Conservation (phyloP, 129 eudicot genomes). For the Flaveria robusta region DNA sequence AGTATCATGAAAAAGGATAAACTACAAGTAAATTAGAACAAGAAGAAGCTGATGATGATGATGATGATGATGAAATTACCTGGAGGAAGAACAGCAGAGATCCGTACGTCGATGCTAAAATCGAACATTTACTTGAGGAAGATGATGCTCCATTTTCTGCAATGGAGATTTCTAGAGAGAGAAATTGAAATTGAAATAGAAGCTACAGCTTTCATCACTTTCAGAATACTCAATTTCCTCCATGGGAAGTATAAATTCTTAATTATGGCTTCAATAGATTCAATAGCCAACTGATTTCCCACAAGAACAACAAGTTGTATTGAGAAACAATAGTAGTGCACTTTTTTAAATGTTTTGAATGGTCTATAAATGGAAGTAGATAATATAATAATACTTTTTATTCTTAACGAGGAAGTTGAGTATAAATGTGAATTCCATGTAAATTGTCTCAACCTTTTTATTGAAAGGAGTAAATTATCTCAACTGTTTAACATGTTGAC, state of each 20-base stretch:
- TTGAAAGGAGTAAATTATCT: too few relatives aligned
- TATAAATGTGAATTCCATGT: not conserved
- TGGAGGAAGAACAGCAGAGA: constrained; percentile 26
- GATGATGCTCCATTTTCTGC: constrained; percentile 15
- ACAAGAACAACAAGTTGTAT: not conserved
- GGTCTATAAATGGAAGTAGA: not conserved
- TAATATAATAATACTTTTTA: not conserved
- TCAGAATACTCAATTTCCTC: not conserved
- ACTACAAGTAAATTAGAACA: constrained; percentile 1
- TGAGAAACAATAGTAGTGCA: not conserved
- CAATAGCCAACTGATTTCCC: not conserved
- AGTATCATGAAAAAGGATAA: constrained; percentile 2
- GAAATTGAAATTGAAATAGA: not conserved
- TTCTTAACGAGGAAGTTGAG: not conserved
- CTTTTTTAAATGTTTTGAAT: not conserved
- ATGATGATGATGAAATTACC: constrained; percentile 7
- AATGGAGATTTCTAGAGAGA: constrained; percentile 10
- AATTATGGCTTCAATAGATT: not conserved
- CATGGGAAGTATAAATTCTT: constrained; percentile 9
- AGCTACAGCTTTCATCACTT: constrained; percentile 15
- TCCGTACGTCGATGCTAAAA: constrained; percentile 12
- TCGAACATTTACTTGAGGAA: constrained; percentile 9
- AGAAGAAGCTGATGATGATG: not conserved
- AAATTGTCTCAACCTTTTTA: too few relatives aligned
- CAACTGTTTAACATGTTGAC: too few relatives aligned